phyloP scores from a whole-genome alignment of 2,329 filamentous ascomycete genomes.

The Lasiodiplodia gonubiensis region DNA sequence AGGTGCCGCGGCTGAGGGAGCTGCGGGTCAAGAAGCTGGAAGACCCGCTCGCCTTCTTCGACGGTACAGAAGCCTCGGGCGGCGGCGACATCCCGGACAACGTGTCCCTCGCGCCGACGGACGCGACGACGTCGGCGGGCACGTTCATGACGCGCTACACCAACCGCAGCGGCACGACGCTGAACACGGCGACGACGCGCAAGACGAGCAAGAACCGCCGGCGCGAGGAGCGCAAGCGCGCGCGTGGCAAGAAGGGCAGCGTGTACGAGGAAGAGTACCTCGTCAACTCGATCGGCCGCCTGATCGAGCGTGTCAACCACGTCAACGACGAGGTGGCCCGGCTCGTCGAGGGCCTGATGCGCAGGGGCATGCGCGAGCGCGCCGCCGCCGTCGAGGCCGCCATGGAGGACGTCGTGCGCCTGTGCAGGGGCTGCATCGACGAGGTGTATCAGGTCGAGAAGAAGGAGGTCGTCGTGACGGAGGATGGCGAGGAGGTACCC shows the following conservation, averaged over 20 bases:
- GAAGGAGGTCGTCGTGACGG: conserved; percentile 4
- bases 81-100: conserved; percentile 80
- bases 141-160: conserved; percentile 94
- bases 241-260: conserved; percentile 91
- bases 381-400: conserved; percentile 77
- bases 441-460: conserved; percentile 68
- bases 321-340: conserved; percentile 73
- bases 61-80: conserved; percentile 62
- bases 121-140: conserved; percentile 75
- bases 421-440: conserved; percentile 68
- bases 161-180: conserved; percentile 69
- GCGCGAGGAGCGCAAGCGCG: conserved; percentile 92
- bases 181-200: conserved; percentile 74
- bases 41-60: conserved; percentile 88
- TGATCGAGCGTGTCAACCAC: conserved; percentile 81
- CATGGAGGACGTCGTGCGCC: conserved; percentile 74
- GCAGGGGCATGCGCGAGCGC: conserved; percentile 85
- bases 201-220: conserved; percentile 87
- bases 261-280: conserved; percentile 99
- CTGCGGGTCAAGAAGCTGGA: conserved; percentile 79
- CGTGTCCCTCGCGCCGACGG: conserved; percentile 85
- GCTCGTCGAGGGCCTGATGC: conserved; percentile 76
- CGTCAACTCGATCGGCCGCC: conserved; percentile 80
- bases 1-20: conserved; percentile 84
- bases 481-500: conserved; percentile 18